phyloP scores from a whole-genome alignment of 2,329 filamentous ascomycete species.

The Botrytis medusae region DNA sequence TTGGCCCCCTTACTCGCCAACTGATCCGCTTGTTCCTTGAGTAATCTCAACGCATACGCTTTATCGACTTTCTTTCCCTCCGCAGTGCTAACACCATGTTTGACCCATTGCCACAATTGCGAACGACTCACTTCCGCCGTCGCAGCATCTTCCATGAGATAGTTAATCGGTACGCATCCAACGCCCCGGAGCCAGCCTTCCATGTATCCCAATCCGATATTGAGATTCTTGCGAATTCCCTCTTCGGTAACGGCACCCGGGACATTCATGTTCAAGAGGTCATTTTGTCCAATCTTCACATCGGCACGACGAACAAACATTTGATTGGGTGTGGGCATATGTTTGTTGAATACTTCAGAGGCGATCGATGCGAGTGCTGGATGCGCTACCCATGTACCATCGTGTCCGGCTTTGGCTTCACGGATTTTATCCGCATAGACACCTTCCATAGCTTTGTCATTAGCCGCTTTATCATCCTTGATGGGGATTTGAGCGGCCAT shows the following conservation, averaged over 20 bases:
- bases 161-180: constrained; percentile 97
- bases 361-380: constrained; percentile 87
- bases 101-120: constrained; percentile 96
- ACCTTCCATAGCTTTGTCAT: constrained; percentile 90
- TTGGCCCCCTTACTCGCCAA: constrained; percentile 72
- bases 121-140: constrained; percentile 93
- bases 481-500: constrained; percentile 99
- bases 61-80: constrained; percentile 95
- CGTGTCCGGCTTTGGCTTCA: constrained; percentile 91
- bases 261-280: constrained; percentile 97
- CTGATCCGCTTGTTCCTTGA: constrained; percentile 80
- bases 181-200: constrained; percentile 95
- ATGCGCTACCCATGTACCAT: constrained; percentile 96
- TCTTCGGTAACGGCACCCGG: constrained; percentile 89
- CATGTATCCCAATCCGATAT: constrained; percentile 97
- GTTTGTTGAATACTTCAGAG: constrained; percentile 89
- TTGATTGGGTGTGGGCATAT: constrained; percentile 99
- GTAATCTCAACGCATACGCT: constrained; percentile 79
- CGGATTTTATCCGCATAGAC: constrained; percentile 95
- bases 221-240: constrained; percentile 95
- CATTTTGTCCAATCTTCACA: constrained; percentile 79
- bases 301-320: constrained; percentile 89
- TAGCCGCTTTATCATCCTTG: constrained; percentile 88
- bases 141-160: constrained; percentile 96
- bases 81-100: constrained; percentile 69